phyloP scores from a whole-genome alignment of 2,329 filamentous ascomycete genomes.

The Knufia fluminis region DNA sequence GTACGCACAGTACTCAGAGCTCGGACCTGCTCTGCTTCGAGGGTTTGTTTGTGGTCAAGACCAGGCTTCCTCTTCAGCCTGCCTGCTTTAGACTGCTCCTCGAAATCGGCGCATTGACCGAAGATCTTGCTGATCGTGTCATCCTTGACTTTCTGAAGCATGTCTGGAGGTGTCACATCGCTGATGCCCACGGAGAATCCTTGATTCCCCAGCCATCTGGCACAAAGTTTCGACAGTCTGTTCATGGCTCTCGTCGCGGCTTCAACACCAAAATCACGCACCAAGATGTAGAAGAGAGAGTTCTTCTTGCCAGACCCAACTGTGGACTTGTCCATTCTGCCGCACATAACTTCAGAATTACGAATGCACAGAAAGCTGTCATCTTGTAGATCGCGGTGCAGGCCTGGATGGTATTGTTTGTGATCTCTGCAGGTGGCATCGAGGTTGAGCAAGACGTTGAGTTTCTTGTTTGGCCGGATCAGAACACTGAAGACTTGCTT shows the following conservation, averaged over 20 bases:
- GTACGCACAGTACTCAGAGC: conserved; percentile 87
- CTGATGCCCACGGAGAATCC: conserved; percentile 95
- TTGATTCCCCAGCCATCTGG: conserved; percentile 75
- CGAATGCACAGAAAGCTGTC: conserved; percentile 88
- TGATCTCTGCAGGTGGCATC: conserved; percentile 85
- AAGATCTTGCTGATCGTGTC: conserved; percentile 68
- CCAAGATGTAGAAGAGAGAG: conserved; percentile 92
- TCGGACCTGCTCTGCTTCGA: conserved; percentile 81
- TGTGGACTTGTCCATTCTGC: conserved; percentile 93
- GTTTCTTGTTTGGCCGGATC: conserved; percentile 79
- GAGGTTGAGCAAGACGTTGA: conserved; percentile 75
- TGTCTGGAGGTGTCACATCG: conserved; percentile 76
- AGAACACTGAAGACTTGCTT: conserved; percentile 93
- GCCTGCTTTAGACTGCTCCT: conserved; percentile 66
- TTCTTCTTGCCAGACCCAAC: conserved; percentile 98
- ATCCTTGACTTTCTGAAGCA: conserved; percentile 63
- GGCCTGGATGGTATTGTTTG: conserved; percentile 51
- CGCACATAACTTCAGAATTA: conserved; percentile 96
- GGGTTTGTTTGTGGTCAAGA: conserved; percentile 54
- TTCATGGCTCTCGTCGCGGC: conserved; percentile 90
- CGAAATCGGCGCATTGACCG: conserved; percentile 48
- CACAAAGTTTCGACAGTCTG: conserved; percentile 79
- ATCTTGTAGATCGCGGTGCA: conserved; percentile 56
- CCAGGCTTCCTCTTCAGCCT: conserved; percentile 79
- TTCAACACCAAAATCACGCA: conserved; percentile 87